A percentile compares a stretch with the other conserved stretches of the same genome.
Conservation (phyloP, 257 asterid species). For the Solanum bulbocastanum region DNA sequence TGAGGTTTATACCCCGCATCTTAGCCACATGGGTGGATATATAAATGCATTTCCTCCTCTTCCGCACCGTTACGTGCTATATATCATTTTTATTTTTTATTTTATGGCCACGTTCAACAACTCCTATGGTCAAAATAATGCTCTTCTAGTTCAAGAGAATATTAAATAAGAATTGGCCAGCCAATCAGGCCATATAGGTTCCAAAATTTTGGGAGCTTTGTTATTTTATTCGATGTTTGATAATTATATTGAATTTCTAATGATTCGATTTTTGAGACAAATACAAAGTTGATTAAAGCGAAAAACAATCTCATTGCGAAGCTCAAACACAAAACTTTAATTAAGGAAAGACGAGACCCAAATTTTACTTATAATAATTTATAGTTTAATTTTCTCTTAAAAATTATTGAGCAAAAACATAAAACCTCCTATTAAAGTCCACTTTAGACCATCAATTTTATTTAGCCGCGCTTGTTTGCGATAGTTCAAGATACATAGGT, state of each 20-base stretch:
- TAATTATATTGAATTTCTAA: not conserved
- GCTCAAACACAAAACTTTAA: not conserved
- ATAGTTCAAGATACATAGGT: too few species aligned
- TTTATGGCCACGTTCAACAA: not conserved
- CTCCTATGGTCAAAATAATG: not conserved
- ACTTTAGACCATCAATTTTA: not conserved
- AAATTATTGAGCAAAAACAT: too few species aligned
- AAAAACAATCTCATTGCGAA: too few species aligned
- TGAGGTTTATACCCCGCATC: not conserved
- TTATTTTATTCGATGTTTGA: too few species aligned
- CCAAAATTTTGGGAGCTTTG: not conserved
- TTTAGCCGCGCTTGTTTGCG: too few species aligned
- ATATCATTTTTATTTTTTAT: too few species aligned
- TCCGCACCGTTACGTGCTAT: not conserved
- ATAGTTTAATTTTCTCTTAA: too few species aligned
- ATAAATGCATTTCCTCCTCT: not conserved
- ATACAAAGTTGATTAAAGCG: accelerated
- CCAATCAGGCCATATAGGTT: not conserved
- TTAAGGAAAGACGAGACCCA: not conserved
- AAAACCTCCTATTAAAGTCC: too few species aligned
- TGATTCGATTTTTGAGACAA: not conserved
- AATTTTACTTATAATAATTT: not conserved
- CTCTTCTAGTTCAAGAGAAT: not conserved
- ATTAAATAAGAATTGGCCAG: not conserved
- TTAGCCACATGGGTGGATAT: not conserved